These are phyloP conservation scores for Nakaseomyces nivariensis DNA, from an alignment of 1,139 yeast species.

Conservation along the genomic window DNA sequence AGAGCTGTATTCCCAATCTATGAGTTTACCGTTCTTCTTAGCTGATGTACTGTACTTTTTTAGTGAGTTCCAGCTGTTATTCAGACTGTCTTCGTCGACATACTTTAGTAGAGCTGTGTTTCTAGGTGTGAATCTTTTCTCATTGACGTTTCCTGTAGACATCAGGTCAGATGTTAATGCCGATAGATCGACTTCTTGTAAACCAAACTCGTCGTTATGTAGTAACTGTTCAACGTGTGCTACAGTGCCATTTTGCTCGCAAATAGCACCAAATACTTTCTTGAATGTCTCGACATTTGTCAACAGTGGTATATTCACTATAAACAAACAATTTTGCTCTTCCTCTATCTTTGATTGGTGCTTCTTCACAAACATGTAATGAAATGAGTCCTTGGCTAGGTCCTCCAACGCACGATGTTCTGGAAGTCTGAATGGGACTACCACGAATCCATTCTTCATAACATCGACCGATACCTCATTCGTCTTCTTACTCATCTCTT, in stretches of 20 bases:
- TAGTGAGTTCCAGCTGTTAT: constrained; percentile 53
- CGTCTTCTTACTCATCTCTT: not conserved
- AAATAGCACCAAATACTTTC: constrained; percentile 48
- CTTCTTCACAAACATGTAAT: constrained; percentile 53
- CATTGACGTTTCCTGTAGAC: constrained; percentile 28
- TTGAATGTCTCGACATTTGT: constrained; percentile 46
- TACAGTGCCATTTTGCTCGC: constrained; percentile 32
- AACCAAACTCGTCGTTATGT: constrained; percentile 29
- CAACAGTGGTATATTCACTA: constrained; percentile 67
- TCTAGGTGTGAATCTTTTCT: constrained; percentile 44
- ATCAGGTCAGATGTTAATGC: constrained; percentile 53
- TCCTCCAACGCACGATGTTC: constrained; percentile 16
- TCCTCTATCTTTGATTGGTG: constrained; percentile 41
- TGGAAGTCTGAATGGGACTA: constrained; percentile 31
- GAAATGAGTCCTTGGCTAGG: constrained; percentile 20
- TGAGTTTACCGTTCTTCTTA: constrained; percentile 11
- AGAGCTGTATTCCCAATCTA: constrained; percentile 27
- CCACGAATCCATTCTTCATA: constrained; percentile 34
- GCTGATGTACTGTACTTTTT: constrained; percentile 37
- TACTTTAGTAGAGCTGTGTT: constrained; percentile 67
- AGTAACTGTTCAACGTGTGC: constrained; percentile 27
- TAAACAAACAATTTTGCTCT: constrained; percentile 42
- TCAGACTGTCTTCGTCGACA: constrained; percentile 65
- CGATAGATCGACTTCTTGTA: constrained; percentile 48
- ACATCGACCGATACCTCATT: constrained; percentile 8